These are phyloP conservation scores for Penicillium dipodomyicola DNA, from an alignment of 495 filamentous ascomycete genomes.

Conservation along the genomic window DNA sequence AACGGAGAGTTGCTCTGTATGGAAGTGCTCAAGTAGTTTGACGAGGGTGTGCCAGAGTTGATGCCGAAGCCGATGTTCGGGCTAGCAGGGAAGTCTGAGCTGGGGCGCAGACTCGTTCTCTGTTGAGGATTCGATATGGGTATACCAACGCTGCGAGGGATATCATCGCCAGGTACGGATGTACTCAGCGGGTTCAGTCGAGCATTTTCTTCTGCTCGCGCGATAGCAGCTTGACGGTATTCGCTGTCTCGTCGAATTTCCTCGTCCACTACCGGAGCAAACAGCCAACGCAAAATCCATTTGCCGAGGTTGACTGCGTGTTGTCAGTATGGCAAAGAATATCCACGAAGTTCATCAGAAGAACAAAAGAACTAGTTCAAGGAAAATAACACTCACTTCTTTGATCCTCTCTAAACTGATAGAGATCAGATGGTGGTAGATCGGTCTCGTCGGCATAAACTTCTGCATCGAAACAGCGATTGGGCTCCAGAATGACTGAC, in stretches of 20 bases:
- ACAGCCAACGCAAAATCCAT: slow-evolving; percentile 93
- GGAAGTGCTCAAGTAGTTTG: slow-evolving; percentile 28
- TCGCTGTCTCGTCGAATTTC: slow-evolving; percentile 77
- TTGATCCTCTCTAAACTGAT: slow-evolving; percentile 89
- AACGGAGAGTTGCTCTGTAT: slow-evolving; percentile 29
- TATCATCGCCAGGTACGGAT: slow-evolving; percentile 60
- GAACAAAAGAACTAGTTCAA: not conserved
- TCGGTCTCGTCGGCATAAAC: slow-evolving; percentile 89
- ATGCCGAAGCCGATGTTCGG: slow-evolving; percentile 61
- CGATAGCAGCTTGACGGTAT: slow-evolving; percentile 64
- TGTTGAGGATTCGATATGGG: slow-evolving; percentile 48
- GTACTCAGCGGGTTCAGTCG: slow-evolving; percentile 53
- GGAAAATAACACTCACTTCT: slow-evolving; percentile 61
- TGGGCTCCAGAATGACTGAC: slow-evolving; percentile 87
- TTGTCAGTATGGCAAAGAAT: slow-evolving; percentile 18
- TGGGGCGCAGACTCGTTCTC: slow-evolving; percentile 60
- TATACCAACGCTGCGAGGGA: slow-evolving; percentile 48
- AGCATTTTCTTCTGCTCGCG: slow-evolving; percentile 55
- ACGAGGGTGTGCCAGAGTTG: slow-evolving; percentile 26
- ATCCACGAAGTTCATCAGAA: not conserved
- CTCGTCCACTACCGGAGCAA: slow-evolving; percentile 83
- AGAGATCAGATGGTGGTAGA: slow-evolving; percentile 55
- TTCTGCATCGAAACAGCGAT: slow-evolving; percentile 96
- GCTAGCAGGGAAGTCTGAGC: slow-evolving; percentile 55
- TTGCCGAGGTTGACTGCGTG: slow-evolving; percentile 89